Conservation (phyloP, 2,329 filamentous ascomycete genomes). For the Xylaria digitata region DNA sequence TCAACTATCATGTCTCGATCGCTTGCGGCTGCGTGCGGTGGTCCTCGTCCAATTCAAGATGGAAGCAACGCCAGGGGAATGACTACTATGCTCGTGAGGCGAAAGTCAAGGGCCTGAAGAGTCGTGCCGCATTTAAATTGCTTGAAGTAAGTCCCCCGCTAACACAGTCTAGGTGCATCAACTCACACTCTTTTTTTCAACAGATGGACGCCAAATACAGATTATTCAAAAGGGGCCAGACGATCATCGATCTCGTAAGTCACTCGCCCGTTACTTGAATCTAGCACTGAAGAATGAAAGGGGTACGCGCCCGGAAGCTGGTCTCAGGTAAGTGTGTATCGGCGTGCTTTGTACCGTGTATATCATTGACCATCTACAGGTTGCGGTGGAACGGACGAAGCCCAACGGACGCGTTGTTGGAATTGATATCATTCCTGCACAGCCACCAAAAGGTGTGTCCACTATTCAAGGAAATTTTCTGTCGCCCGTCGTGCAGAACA, state of each 20-base stretch:
- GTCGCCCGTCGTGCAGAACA: conserved; percentile 75
- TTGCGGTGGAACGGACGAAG: conserved; percentile 81
- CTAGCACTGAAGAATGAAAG: conserved; percentile 52
- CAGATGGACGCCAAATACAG: conserved; percentile 85
- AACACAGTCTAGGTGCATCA: neutral
- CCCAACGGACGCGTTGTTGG: conserved; percentile 85
- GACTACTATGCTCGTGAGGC: conserved; percentile 82
- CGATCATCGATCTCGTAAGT: conserved; percentile 86
- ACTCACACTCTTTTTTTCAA: conserved; percentile 9
- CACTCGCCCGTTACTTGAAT: neutral
- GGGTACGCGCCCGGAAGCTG: conserved; percentile 82
- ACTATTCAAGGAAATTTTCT: conserved; percentile 96
- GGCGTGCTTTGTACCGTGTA: neutral
- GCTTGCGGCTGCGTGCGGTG: conserved; percentile 37
- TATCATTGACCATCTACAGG: conserved; percentile 60
- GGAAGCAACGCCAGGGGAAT: conserved; percentile 81
- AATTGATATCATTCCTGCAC: conserved; percentile 92
- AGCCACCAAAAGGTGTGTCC: conserved; percentile 90
- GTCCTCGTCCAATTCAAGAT: conserved; percentile 75
- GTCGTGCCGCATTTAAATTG: conserved; percentile 92
- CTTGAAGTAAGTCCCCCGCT: conserved; percentile 70
- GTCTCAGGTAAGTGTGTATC: conserved; percentile 67
- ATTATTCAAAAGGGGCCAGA: conserved; percentile 83
- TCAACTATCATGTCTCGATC: conserved; percentile 7
- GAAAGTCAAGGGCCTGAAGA: conserved; percentile 83